Conservation (phyloP, 208 protist species). For the Trypanosoma platydactyli region DNA sequence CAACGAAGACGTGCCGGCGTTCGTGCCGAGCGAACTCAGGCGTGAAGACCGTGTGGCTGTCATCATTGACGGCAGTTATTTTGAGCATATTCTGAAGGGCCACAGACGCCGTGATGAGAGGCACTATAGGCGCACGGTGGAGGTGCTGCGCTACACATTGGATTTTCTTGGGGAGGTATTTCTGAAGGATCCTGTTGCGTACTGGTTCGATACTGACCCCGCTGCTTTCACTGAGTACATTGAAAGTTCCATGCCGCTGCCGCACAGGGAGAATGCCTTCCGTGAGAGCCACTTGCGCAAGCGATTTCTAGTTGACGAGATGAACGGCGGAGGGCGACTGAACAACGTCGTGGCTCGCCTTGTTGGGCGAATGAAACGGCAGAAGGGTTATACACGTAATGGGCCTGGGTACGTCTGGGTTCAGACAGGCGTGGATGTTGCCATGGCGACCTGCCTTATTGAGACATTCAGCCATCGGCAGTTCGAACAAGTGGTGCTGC, state of each 20-base stretch:
- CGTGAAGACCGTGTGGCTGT: conserved; percentile 62
- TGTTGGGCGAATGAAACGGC: conserved; percentile 81
- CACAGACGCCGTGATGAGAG: conserved; percentile 34
- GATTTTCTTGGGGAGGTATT: conserved; percentile 85
- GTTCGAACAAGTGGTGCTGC: conserved; percentile 80
- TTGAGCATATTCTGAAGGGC: conserved; percentile 68
- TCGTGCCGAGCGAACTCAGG: conserved; percentile 31
- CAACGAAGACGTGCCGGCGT: conserved; percentile 34
- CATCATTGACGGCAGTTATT: conserved; percentile 85
- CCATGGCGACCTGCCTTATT: conserved; percentile 74
- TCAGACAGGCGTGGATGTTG: conserved; percentile 84
- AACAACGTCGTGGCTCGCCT: conserved; percentile 80
- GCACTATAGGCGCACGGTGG: conserved; percentile 58
- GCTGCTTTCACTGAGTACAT: conserved; percentile 74
- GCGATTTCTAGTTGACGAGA: conserved; percentile 70
- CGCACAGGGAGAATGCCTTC: conserved; percentile 58
- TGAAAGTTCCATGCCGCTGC: conserved; percentile 71
- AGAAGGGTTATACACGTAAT: conserved; percentile 69
- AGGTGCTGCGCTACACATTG: conserved; percentile 61
- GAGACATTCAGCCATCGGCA: conserved; percentile 68
- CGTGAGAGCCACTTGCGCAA: conserved; percentile 54
- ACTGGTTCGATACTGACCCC: conserved; percentile 87
- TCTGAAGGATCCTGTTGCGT: conserved; percentile 63
- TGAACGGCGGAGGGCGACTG: conserved; percentile 72
- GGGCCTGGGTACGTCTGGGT: conserved; percentile 82